Evolutionary conservation across 192 early-diverging fungal genomes (phyloP), one percentile per base, ranked within the genome.

Genomic region (Coemansia sp.): DNA sequence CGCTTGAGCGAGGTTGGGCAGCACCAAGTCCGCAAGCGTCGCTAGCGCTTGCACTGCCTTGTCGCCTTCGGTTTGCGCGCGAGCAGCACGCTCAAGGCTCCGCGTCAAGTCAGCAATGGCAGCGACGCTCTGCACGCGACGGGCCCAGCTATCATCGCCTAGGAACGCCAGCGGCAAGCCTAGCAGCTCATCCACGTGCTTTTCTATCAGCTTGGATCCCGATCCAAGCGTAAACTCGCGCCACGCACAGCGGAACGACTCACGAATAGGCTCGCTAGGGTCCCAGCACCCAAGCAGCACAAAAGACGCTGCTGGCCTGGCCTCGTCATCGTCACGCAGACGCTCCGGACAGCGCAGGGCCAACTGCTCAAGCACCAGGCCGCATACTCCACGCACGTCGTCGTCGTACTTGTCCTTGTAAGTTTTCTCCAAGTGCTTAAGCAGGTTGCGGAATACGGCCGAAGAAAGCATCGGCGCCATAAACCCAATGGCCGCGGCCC

Each of bases 401-500:
- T 86, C 85, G 53, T 93, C 92, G 80, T 71, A 48, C 53, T 83
- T 83, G n/a, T 88, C 89, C 17, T 93, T 73, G 75, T 95, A 95
- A 8, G 86, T 69, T 29, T 85, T 86, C 14, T 83, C 82, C n/a
- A 95, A 65, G 58, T 92, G 85, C 17, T 83, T 82, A 6, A 92
- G 76, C 42, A 96, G 81, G 32, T 83, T 85, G 3, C 72, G 68
- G 2, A 93, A 56, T 32, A 85, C 85, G 17, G 63, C 76, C 26
- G 86, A 78, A 1, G 86, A 79, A 0, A 83, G 68, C 35, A 93
- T 67, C 37, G 83, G 70, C 3, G 84, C 82, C 18, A 95, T 83
- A 60, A 95, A 91, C 5, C 94, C 95, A 34, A 87, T 87, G 0
- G 93, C 89, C 11, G 88, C 87, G 0, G 93, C 90, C 75, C 87